These are phyloP conservation scores for Lipomyces orientalis DNA, from an alignment of 805 yeast species.

Conservation along the genomic window DNA sequence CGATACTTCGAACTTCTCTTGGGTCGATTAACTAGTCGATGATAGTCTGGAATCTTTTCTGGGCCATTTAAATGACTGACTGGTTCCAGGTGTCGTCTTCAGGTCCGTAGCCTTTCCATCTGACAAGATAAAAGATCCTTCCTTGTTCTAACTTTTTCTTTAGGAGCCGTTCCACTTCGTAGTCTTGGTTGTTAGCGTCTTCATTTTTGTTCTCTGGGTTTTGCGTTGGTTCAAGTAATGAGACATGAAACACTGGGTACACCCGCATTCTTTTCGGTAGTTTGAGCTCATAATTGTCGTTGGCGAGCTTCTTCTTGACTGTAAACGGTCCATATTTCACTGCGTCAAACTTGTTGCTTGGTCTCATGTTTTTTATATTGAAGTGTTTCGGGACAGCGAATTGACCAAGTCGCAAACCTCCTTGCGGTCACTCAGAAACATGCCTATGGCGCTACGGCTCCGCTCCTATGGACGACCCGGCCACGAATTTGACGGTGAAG, in stretches of 20 bases:
- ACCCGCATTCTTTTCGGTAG: neutral
- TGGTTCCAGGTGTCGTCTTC: neutral
- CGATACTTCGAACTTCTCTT: neutral
- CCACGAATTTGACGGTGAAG: too few relatives aligned
- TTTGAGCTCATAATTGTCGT: neutral
- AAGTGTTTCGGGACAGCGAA: too few relatives aligned
- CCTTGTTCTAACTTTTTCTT: neutral
- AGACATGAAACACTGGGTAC: neutral
- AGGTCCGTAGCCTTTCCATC: neutral
- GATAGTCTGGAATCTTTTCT: neutral
- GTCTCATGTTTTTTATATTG: neutral
- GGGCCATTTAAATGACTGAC: neutral
- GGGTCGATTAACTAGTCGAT: neutral
- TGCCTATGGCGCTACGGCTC: too few relatives aligned
- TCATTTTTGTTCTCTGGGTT: neutral
- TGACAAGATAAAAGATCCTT: neutral
- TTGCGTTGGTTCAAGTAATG: neutral
- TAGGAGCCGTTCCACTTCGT: neutral
- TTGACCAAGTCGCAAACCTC: too few relatives aligned
- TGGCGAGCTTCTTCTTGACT: neutral
- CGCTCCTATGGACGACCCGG: too few relatives aligned
- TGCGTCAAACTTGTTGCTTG: neutral
- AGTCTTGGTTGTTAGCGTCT: neutral
- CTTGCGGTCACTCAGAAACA: too few relatives aligned
- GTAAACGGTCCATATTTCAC: neutral